These are phyloP conservation scores for Mortierella sp. DNA, from an alignment of 371 early-diverging fungal genomes.

Conservation along the genomic window DNA sequence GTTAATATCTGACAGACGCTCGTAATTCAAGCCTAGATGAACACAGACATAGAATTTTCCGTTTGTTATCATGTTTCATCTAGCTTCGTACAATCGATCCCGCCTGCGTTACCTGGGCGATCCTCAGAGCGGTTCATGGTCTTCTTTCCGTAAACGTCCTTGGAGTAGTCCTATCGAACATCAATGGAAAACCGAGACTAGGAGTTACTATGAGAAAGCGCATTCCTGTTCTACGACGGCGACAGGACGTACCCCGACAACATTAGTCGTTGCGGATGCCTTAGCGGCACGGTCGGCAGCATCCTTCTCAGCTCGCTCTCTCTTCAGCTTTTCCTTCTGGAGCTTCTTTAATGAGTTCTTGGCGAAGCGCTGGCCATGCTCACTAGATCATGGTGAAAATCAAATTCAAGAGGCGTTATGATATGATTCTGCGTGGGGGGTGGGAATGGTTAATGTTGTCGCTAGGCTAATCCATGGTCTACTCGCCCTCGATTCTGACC, in stretches of 20 bases:
- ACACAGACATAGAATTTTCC: no score
- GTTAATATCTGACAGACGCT: constrained; percentile 67
- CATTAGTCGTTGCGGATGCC: constrained; percentile 69
- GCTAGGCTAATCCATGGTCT: no score
- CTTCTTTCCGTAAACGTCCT: constrained; percentile 88
- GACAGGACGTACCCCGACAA: constrained; percentile 61
- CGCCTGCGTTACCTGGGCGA: constrained; percentile 72
- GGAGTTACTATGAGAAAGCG: no score
- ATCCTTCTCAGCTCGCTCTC: constrained; percentile 79
- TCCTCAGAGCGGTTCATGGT: constrained; percentile 89
- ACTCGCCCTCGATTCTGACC: no score
- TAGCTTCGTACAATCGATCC: neutral
- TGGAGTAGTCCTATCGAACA: constrained; percentile 79
- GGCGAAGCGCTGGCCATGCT: constrained; percentile 91
- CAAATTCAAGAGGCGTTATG: no score
- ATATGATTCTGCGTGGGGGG: neutral
- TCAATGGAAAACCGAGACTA: neutral
- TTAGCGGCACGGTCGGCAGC: constrained; percentile 90
- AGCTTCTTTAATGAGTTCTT: constrained; percentile 95
- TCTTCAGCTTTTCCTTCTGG: constrained; percentile 86
- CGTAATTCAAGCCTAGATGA: constrained; percentile 59
- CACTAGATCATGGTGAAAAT: constrained; percentile 63
- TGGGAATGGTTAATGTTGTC: no score
- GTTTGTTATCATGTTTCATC: neutral
- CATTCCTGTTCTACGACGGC: no score